Percentiles rank a stretch among this genome's conserved stretches.
Evolutionary conservation across 176 grass and related monocot genomes (phyloP).

Genomic region (Chloris gayana): DNA sequence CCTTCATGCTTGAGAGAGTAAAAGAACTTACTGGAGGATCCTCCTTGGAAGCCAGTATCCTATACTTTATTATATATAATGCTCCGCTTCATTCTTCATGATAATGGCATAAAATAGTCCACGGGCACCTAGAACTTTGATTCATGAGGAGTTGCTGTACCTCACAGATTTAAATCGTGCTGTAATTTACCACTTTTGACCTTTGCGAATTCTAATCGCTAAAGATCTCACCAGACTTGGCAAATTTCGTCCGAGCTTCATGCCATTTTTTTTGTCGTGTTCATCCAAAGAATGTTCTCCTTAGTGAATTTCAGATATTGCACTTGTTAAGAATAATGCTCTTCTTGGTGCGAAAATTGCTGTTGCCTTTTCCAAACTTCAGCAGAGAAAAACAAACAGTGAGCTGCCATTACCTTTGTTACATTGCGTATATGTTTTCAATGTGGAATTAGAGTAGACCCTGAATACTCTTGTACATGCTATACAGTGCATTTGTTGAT

Average conservation of each 20-base stretch:
- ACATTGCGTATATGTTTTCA: no score
- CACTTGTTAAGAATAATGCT: conserved; percentile 98
- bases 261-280: neutral
- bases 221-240: neutral
- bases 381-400: conserved; percentile 40
- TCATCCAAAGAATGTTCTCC: conserved; percentile 30
- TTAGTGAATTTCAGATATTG: conserved; percentile 71
- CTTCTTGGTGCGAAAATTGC: conserved; percentile 73
- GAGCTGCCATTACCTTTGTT: conserved; percentile 22
- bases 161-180: neutral
- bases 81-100: neutral
- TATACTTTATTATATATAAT: conserved; percentile 13
- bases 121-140: neutral
- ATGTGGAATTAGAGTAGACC: neutral
- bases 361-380: conserved; percentile 65
- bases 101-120: neutral
- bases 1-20: conserved; percentile 85
- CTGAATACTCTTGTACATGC: neutral
- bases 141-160: neutral
- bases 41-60: conserved; percentile 89
- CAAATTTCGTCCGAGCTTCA: neutral
- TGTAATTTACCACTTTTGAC: neutral
- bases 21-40: conserved; percentile 80
- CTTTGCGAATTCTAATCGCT: conserved; percentile 12
- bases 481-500: neutral